Conservation (phyloP, 352 stramenopile genomes). For the Pelagophyceae sp. region DNA sequence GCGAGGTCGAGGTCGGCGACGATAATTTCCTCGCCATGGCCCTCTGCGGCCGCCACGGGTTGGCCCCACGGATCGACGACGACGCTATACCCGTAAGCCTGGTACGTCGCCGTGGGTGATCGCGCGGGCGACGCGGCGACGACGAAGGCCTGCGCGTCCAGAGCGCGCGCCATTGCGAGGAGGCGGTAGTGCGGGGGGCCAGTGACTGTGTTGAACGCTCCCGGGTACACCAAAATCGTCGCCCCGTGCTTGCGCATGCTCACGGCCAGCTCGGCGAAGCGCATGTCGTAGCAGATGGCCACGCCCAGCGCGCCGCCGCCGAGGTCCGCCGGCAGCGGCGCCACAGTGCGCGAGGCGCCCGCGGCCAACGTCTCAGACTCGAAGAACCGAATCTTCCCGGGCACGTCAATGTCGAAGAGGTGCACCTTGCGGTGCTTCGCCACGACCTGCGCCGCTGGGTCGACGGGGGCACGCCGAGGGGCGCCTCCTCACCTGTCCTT, state of each 20-base stretch:
- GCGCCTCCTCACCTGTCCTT: no score
- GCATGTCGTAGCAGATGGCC: slow-evolving; percentile 99
- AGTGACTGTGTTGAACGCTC: slow-evolving; percentile 84
- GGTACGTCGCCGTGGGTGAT: slow-evolving; percentile 85
- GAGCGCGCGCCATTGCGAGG: slow-evolving; percentile 85
- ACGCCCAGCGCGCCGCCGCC: slow-evolving; percentile 76
- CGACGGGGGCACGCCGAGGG: no score
- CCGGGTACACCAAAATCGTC: slow-evolving; percentile 70
- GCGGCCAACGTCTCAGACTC: slow-evolving; percentile 95
- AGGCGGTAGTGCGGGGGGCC: slow-evolving; percentile 98
- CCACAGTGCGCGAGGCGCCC: slow-evolving; percentile 62
- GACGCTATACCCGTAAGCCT: slow-evolving; percentile 96
- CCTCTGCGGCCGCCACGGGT: slow-evolving; percentile 82
- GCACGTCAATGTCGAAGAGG: slow-evolving; percentile 83
- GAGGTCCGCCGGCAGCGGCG: slow-evolving; percentile 33
- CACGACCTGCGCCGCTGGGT: slow-evolving; percentile 77
- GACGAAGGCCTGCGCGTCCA: slow-evolving; percentile 91
- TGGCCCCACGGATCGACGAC: slow-evolving; percentile 82
- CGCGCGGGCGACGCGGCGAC: slow-evolving; percentile 87
- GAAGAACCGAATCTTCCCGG: slow-evolving; percentile 96
- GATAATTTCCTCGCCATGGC: slow-evolving; percentile 75
- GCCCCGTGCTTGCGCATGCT: slow-evolving; percentile 74
- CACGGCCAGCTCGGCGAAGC: slow-evolving; percentile 96
- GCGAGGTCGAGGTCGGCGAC: slow-evolving; percentile 89
- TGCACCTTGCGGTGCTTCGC: slow-evolving; percentile 99